Conservation (phyloP, 2,329 filamentous ascomycete species). For the Pseudogymnoascus sp. region DNA sequence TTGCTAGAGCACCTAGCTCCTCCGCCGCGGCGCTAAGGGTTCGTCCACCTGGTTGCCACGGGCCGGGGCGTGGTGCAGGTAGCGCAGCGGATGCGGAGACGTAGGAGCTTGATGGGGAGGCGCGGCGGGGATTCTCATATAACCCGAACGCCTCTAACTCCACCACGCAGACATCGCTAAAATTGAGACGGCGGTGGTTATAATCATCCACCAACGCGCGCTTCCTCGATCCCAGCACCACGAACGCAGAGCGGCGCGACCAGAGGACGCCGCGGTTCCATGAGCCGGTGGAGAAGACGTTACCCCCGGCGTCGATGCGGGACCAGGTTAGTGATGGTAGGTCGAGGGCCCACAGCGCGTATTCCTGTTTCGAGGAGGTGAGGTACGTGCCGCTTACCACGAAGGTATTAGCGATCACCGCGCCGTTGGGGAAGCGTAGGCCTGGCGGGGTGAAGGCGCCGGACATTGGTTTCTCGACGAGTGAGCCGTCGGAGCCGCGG, state of each 20-base stretch:
- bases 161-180: conserved; percentile 92
- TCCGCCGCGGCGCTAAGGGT: conserved; percentile 69
- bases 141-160: conserved; percentile 95
- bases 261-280: conserved; percentile 95
- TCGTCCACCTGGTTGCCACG: conserved; percentile 65
- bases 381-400: conserved; percentile 96
- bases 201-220: conserved; percentile 94
- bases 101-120: conserved; percentile 70
- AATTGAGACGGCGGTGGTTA: conserved; percentile 95
- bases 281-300: conserved; percentile 90
- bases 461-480: conserved; percentile 84
- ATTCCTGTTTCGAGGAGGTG: conserved; percentile 96
- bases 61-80: conserved; percentile 33
- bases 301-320: conserved; percentile 88
- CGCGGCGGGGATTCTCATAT: conserved; percentile 86
- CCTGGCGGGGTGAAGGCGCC: conserved; percentile 82
- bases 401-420: conserved; percentile 90
- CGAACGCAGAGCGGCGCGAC: conserved; percentile 89
- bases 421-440: conserved; percentile 89
- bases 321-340: conserved; percentile 84
- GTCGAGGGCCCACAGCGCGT: conserved; percentile 92
- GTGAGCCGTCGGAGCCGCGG: conserved; percentile 69
- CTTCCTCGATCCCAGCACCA: conserved; percentile 89
- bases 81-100: conserved; percentile 70
- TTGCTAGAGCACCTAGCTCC: conserved; percentile 72